Percentiles rank a stretch among this genome's conserved stretches.
These are phyloP conservation scores for Fistulinella prunicolor DNA, from an alignment of 768 basidiomycete species.

Conservation along the genomic window DNA sequence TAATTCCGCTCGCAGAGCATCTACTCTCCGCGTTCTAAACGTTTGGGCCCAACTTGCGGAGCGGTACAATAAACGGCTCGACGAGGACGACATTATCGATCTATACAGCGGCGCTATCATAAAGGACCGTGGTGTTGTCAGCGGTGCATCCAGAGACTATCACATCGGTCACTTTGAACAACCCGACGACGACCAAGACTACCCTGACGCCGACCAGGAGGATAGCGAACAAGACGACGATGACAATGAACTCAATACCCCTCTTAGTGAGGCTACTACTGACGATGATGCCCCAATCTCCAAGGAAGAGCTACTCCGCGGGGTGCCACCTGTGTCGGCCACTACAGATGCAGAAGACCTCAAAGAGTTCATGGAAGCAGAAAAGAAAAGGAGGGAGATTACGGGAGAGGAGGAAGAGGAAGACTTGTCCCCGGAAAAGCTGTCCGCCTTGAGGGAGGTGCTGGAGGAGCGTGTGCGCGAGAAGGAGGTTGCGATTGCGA, in stretches of 20 bases:
- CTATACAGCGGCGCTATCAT: constrained; percentile 57
- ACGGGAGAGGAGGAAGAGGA: constrained; percentile 27
- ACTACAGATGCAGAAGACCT: constrained; percentile 61
- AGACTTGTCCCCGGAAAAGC: constrained; percentile 22
- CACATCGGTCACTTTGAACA: constrained; percentile 53
- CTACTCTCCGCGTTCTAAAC: constrained; percentile 51
- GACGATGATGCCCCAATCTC: constrained; percentile 30
- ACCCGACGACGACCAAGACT: constrained; percentile 37
- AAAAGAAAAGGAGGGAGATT: constrained; percentile 47
- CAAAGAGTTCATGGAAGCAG: constrained; percentile 63
- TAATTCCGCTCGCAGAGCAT: constrained; percentile 53
- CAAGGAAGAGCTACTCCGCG: constrained; percentile 32
- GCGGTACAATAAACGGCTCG: constrained; percentile 60
- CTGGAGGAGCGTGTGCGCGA: constrained; percentile 11
- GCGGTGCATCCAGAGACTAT: constrained; percentile 38
- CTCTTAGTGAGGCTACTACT: constrained; percentile 26
- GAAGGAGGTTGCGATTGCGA: constrained; percentile 7
- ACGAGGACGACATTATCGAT: constrained; percentile 81
- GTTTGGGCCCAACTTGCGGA: constrained; percentile 69
- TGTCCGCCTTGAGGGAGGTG: constrained; percentile 14
- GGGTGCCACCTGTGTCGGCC: constrained; percentile 43
- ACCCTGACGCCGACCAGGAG: constrained; percentile 42
- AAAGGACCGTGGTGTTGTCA: constrained; percentile 68
- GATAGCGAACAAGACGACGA: constrained; percentile 50
- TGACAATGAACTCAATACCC: constrained; percentile 55